Percentiles rank a stretch among this genome's conserved stretches.
phyloP scores from a whole-genome alignment of 2,329 filamentous ascomycete species.

The Dichotomopilus funicola region DNA sequence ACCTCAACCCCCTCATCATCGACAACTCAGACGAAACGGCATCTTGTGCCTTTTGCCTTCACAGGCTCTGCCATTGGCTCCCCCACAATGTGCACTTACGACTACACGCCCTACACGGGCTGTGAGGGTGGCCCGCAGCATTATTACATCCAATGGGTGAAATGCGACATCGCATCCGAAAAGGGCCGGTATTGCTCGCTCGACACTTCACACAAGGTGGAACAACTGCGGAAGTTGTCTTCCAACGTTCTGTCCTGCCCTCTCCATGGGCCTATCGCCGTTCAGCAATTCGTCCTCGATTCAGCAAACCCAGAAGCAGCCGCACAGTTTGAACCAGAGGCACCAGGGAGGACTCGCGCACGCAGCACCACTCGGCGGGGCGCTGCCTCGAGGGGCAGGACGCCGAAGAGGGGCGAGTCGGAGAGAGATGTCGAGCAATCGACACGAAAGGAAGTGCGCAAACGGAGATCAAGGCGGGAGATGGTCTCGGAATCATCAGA shows the following conservation, averaged over 20 bases:
- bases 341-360: neutral
- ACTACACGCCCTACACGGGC: constrained; percentile 23
- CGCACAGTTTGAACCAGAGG: neutral
- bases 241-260: constrained; percentile 23
- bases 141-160: constrained; percentile 25
- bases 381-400: constrained; percentile 4
- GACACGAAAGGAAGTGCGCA: neutral
- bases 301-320: neutral
- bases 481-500: neutral
- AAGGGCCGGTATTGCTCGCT: constrained; percentile 19
- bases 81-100: constrained; percentile 23
- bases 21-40: neutral
- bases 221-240: constrained; percentile 20
- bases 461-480: constrained; percentile 3
- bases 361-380: neutral
- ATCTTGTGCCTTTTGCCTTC: neutral
- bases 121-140: constrained; percentile 20
- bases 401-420: neutral
- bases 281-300: constrained; percentile 20
- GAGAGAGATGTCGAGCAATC: neutral
- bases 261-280: constrained; percentile 21
- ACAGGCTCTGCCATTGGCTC: neutral
- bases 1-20: neutral
- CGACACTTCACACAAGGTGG: constrained; percentile 16
- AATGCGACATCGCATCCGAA: constrained; percentile 20